Evolutionary conservation across 2,329 filamentous ascomycete genomes (phyloP).

Genomic region (Keithomyces neogunnii): DNA sequence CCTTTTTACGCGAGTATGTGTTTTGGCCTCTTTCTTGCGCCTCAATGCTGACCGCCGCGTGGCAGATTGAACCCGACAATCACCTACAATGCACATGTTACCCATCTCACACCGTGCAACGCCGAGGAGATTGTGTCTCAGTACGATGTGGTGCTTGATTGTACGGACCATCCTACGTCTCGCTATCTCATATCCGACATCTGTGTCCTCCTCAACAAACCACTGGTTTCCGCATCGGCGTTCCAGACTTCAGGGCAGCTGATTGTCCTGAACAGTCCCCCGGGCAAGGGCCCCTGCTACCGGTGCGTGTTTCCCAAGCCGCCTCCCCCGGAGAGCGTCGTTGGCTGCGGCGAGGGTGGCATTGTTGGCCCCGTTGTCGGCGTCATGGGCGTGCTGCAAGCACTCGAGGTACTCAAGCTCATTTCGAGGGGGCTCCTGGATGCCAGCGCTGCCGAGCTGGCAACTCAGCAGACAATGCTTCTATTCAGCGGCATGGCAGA

Average conservation of each 20-base stretch:
- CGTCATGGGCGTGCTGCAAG: conserved; percentile 86
- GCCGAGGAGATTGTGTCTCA: conserved; percentile 55
- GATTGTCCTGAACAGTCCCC: conserved; percentile 77
- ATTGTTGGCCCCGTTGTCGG: conserved; percentile 90
- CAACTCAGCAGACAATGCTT: conserved; percentile 26
- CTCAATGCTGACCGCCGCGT: background rate
- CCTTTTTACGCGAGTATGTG: conserved; percentile 45
- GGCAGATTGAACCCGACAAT: conserved; percentile 64
- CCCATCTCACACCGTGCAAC: conserved; percentile 60
- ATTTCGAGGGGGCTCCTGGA: conserved; percentile 39
- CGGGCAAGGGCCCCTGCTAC: conserved; percentile 76
- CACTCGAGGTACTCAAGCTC: conserved; percentile 81
- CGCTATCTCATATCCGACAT: conserved; percentile 90
- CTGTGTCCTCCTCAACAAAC: conserved; percentile 70
- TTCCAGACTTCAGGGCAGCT: conserved; percentile 85
- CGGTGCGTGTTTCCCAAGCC: conserved; percentile 86
- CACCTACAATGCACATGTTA: conserved; percentile 52
- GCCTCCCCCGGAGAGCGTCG: conserved; percentile 72
- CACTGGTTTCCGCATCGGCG: conserved; percentile 82
- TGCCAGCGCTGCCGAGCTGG: conserved; percentile 11
- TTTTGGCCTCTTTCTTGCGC: background rate
- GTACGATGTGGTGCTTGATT: conserved; percentile 87
- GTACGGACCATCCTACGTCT: conserved; percentile 85
- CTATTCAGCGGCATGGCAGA: conserved; percentile 38
- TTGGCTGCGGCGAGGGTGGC: conserved; percentile 86